Evolutionary conservation across 2,329 filamentous ascomycete species (phyloP).

Genomic region (Bipolaris cookei): DNA sequence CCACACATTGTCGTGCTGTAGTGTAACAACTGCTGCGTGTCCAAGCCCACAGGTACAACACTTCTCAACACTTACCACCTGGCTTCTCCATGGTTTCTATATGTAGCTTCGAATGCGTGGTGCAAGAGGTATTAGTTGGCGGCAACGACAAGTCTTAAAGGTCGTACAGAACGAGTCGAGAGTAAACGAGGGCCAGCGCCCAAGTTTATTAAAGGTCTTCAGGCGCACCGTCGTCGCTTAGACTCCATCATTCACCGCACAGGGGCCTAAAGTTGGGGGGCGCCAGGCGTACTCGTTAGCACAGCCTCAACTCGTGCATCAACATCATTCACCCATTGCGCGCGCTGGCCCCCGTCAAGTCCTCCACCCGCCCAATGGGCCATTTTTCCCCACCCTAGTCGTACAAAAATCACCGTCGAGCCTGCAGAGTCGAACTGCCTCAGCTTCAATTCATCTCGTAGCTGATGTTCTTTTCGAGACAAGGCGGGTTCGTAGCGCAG

Average conservation of each 20-base stretch:
- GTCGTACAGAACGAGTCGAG: not conserved
- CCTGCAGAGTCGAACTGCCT: constrained; percentile 6
- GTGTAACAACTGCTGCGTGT: not conserved
- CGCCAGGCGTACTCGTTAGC: constrained; percentile 9
- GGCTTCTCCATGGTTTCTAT: constrained; percentile 44
- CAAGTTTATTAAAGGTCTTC: constrained; percentile 14
- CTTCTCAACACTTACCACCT: constrained; percentile 39
- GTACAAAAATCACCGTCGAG: constrained; percentile 8
- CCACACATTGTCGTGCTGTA: too few relatives aligned
- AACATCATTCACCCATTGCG: constrained; percentile 14
- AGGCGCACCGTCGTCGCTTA: constrained; percentile 26
- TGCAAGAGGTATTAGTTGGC: not conserved
- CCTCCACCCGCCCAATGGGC: constrained; percentile 16
- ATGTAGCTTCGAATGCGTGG: not conserved
- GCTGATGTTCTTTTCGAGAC: constrained; percentile 3
- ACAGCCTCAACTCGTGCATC: constrained; percentile 29
- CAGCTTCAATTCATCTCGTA: constrained; percentile 20
- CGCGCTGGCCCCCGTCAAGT: constrained; percentile 10
- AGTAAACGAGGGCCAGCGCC: not conserved
- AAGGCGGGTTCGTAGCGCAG: constrained; percentile 13
- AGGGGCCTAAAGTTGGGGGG: constrained; percentile 14
- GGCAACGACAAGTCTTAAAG: not conserved
- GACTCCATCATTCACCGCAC: constrained; percentile 9
- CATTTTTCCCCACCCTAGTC: not conserved
- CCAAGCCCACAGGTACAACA: not conserved